Conservation (phyloP, 192 early-diverging fungal species). For the Mortierella antarctica region DNA sequence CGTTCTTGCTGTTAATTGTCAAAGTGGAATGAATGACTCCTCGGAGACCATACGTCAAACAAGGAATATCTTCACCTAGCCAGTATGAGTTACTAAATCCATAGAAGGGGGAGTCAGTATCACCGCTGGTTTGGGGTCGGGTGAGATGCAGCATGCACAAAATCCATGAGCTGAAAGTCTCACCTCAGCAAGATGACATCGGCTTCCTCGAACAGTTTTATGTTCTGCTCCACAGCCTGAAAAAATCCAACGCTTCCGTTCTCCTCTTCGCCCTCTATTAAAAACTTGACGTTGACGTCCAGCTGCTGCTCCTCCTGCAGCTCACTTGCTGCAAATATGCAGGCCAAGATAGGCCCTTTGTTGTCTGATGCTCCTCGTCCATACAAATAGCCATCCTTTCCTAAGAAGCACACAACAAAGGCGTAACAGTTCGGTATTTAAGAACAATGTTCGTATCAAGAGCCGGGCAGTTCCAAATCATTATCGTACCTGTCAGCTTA, state of each 20-base stretch:
- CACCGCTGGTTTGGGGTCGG: not conserved
- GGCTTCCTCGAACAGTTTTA: conserved; percentile 60
- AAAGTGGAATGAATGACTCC: conserved; percentile 77
- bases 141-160: too few species aligned
- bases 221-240: conserved; percentile 66
- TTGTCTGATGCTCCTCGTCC: conserved; percentile 85
- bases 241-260: conserved; percentile 76
- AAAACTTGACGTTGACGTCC: conserved; percentile 74
- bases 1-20: conserved; percentile 54
- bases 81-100: conserved; percentile 77
- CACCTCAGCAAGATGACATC: conserved; percentile 69
- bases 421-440: not conserved
- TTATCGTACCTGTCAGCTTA: conserved; percentile 59
- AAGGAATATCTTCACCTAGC: conserved; percentile 81
- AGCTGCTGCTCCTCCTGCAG: conserved; percentile 67
- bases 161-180: conserved; percentile 17
- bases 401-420: conserved; percentile 15
- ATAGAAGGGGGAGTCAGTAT: not conserved
- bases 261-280: conserved; percentile 87
- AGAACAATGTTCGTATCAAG: not conserved
- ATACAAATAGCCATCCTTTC: conserved; percentile 78
- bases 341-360: conserved; percentile 82
- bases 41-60: conserved; percentile 83
- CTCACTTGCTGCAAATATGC: conserved; percentile 77
- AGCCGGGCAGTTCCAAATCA: not conserved